Evolutionary conservation across 192 early-diverging fungal species (phyloP).

Genomic region (Allomyces macrogynus): DNA sequence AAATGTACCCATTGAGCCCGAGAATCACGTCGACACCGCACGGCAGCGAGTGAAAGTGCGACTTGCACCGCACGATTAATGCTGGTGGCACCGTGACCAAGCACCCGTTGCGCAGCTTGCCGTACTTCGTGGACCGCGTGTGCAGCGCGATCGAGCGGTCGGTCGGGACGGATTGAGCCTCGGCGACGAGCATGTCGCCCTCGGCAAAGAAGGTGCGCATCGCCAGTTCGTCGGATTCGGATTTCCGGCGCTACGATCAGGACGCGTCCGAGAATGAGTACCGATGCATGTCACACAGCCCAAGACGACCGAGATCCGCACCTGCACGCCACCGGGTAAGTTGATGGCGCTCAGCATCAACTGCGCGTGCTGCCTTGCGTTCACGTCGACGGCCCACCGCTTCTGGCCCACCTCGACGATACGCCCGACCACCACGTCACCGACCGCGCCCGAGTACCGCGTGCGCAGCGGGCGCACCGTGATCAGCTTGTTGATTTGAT

Average conservation of each 20-base stretch:
- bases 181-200: constrained; percentile 82
- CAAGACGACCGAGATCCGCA: constrained; percentile 9
- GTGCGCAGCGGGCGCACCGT: constrained; percentile 71
- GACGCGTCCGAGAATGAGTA: not conserved
- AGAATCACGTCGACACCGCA: constrained; percentile 85
- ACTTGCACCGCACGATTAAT: constrained; percentile 75
- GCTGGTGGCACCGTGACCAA: constrained; percentile 75
- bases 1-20: constrained; percentile 92
- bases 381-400: constrained; percentile 90
- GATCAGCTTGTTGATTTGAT: constrained; percentile 88
- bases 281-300: not conserved
- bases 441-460: constrained; percentile 80
- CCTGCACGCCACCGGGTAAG: constrained; percentile 84
- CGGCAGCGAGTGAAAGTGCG: constrained; percentile 78
- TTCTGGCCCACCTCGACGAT: constrained; percentile 76
- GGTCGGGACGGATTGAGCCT: constrained; percentile 62
- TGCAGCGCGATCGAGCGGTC: constrained; percentile 79
- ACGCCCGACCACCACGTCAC: constrained; percentile 88
- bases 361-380: constrained; percentile 65
- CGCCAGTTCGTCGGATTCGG: constrained; percentile 86
- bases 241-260: constrained; percentile 57
- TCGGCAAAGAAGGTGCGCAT: constrained; percentile 91
- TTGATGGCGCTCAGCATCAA: constrained; percentile 77
- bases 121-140: constrained; percentile 73
- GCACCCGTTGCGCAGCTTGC: constrained; percentile 67